phyloP scores from a whole-genome alignment of 1,139 yeast genomes.

The Suhomyces maxii region DNA sequence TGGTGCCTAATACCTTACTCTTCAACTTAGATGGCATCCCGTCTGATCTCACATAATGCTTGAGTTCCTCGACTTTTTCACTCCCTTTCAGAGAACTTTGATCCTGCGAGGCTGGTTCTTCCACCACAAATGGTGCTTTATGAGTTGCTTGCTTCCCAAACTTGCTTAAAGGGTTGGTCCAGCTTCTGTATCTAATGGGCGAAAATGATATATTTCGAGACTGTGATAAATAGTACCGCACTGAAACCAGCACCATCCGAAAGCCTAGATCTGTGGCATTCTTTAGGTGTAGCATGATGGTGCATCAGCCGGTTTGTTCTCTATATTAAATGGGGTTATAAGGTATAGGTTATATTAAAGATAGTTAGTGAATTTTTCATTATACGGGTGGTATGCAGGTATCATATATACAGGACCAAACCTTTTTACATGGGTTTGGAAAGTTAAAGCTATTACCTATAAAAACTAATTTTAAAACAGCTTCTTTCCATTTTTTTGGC shows the following conservation, averaged over 20 bases:
- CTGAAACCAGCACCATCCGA: background rate
- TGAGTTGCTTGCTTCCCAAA: constrained; percentile 10
- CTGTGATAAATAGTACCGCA: background rate
- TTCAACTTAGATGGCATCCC: constrained; percentile 28
- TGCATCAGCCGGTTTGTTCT: background rate
- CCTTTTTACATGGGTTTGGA: no score
- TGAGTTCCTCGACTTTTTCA: constrained; percentile 14
- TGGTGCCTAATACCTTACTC: constrained; percentile 21
- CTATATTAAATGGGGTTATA: background rate
- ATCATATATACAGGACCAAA: no score
- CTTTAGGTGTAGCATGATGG: background rate
- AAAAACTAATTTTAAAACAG: no score
- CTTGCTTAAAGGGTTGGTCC: constrained; percentile 25
- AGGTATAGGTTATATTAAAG: background rate
- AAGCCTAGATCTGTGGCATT: background rate
- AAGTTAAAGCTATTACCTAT: no score
- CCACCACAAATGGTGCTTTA: background rate
- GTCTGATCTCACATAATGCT: constrained; percentile 27
- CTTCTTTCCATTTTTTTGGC: no score
- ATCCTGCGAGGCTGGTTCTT: background rate
- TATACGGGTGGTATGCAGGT: constrained; percentile 4
- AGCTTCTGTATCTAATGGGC: constrained; percentile 3
- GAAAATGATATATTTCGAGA: background rate
- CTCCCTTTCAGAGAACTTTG: background rate
- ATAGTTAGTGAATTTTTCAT: constrained; percentile 1